These are phyloP conservation scores for Trichoderma sp. DNA, from an alignment of 2,329 filamentous ascomycete genomes.

Conservation along the genomic window DNA sequence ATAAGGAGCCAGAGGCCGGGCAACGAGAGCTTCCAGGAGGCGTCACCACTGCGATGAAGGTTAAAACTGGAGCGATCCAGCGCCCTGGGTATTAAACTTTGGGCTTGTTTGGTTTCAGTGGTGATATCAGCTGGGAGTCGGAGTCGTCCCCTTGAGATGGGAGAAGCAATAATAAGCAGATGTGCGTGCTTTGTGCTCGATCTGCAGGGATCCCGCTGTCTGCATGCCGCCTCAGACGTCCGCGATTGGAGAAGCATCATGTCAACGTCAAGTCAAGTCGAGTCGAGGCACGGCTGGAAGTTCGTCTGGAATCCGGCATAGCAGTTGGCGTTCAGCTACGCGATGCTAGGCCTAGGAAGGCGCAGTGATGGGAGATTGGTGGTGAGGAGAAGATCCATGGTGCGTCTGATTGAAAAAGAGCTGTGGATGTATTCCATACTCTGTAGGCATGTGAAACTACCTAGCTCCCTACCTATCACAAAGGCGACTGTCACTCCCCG, in stretches of 20 bases:
- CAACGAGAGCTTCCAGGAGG: conserved; percentile 3
- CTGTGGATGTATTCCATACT: no score
- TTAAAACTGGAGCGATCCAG: conserved; percentile 5
- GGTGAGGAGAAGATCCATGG: no score
- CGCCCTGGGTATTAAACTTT: background rate
- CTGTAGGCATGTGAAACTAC: no score
- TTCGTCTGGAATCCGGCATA: conserved; percentile 1
- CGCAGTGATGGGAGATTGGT: background rate
- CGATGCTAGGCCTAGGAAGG: conserved; percentile 3
- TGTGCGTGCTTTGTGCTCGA: background rate
- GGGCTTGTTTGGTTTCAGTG: background rate
- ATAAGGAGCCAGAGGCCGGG: background rate
- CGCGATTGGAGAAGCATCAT: conserved; percentile 24
- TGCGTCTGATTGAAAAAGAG: no score
- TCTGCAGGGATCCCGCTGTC: conserved; percentile 22
- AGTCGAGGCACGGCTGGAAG: no score
- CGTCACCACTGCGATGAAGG: conserved; percentile 19
- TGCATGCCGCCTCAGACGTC: conserved; percentile 17
- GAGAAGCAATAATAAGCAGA: background rate
- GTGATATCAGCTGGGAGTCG: background rate
- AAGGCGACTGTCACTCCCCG: no score
- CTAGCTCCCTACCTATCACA: no score
- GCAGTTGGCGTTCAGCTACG: background rate
- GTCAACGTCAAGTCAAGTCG: conserved; percentile 8
- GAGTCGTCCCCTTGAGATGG: background rate